These are phyloP conservation scores for Dendrostoma leiphaemia DNA, from an alignment of 2,329 filamentous ascomycete genomes.

Conservation along the genomic window DNA sequence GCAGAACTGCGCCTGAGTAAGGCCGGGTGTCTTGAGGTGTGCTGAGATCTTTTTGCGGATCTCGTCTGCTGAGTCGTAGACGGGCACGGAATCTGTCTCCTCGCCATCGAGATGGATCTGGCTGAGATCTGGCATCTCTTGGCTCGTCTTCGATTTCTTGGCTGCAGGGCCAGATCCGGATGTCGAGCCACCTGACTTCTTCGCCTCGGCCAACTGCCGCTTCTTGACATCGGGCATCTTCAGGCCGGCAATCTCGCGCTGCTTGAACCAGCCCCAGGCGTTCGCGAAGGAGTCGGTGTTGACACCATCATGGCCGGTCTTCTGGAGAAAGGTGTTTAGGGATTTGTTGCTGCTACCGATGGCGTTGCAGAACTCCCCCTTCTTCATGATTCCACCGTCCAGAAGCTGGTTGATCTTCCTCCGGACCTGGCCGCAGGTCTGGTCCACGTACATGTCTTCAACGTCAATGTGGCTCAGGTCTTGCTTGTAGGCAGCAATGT, in stretches of 20 bases:
- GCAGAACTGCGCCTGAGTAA: constrained; percentile 52
- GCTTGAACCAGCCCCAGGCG: constrained; percentile 46
- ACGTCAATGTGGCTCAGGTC: constrained; percentile 21
- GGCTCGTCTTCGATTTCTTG: constrained; percentile 6
- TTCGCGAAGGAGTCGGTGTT: constrained; percentile 32
- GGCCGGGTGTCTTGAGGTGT: constrained; percentile 41
- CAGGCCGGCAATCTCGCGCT: constrained; percentile 46
- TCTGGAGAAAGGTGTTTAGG: constrained; percentile 48
- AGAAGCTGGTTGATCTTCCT: constrained; percentile 29
- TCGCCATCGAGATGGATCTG: constrained; percentile 36
- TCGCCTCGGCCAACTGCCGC: neutral
- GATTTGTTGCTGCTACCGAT: constrained; percentile 38
- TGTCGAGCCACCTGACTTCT: neutral
- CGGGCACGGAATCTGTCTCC: constrained; percentile 39
- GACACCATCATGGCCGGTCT: constrained; percentile 38
- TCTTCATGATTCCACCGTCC: constrained; percentile 47
- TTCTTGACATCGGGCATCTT: constrained; percentile 29
- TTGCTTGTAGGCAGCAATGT: constrained; percentile 27
- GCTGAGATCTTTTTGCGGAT: constrained; percentile 55
- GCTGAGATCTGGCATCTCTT: neutral
- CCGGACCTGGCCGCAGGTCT: constrained; percentile 15
- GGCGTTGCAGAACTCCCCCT: constrained; percentile 47
- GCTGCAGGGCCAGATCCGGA: neutral
- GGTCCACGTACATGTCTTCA: constrained; percentile 10
- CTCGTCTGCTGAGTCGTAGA: constrained; percentile 59